Evolutionary conservation across 495 filamentous ascomycete species (phyloP).

Genomic region (Penicillium canescens): DNA sequence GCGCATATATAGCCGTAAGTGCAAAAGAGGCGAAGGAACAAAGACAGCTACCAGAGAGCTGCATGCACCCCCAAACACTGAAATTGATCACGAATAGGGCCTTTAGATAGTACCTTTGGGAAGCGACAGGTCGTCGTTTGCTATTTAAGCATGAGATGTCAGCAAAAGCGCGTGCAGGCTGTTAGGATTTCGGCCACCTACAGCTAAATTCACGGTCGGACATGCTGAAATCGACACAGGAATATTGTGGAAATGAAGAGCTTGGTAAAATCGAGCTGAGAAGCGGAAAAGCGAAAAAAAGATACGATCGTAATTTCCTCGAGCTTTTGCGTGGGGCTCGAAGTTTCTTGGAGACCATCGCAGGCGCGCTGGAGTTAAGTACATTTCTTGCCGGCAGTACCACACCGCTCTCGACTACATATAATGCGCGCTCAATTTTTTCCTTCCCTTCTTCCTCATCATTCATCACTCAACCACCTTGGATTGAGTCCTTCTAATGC

Average conservation of each 20-base stretch:
- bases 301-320: constrained; percentile 6
- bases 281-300: neutral
- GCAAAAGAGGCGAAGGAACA: neutral
- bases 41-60: neutral
- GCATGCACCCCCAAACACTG: neutral
- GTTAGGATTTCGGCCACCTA: constrained; percentile 43
- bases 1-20: constrained; percentile 4
- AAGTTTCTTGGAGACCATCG: constrained; percentile 8
- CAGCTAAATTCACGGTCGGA: constrained; percentile 88
- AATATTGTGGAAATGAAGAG: neutral
- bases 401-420: constrained; percentile 9
- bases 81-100: neutral
- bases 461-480: constrained; percentile 7
- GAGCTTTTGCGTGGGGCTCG: constrained; percentile 19
- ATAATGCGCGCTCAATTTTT: constrained; percentile 1
- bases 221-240: constrained; percentile 52
- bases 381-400: constrained; percentile 22
- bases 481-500: constrained; percentile 13
- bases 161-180: constrained; percentile 19
- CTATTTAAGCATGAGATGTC: constrained; percentile 41
- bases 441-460: constrained; percentile 7
- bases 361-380: constrained; percentile 18
- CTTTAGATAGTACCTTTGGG: constrained; percentile 71
- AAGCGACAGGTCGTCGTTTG: constrained; percentile 88
- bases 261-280: constrained; percentile 1